phyloP scores from a whole-genome alignment of 2,329 filamentous ascomycete species.

The Curvularia sp. region DNA sequence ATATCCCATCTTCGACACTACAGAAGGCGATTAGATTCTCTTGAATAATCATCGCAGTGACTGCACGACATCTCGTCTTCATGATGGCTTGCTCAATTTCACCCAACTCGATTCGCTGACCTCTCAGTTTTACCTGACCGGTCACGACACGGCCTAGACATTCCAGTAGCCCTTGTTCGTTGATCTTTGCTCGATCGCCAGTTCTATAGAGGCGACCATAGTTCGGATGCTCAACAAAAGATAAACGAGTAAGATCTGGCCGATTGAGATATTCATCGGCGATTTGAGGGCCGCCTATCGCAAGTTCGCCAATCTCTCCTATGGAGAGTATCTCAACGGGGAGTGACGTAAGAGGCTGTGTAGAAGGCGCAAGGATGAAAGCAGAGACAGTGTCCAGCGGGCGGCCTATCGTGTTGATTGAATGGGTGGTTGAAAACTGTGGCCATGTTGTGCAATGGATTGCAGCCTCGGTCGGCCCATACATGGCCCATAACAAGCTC shows the following conservation, averaged over 20 bases:
- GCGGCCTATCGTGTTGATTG: slow-evolving; percentile 74
- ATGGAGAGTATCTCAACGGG: slow-evolving; percentile 64
- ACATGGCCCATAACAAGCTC: slow-evolving; percentile 88
- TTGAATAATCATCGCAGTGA: slow-evolving; percentile 70
- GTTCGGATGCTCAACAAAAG: slow-evolving; percentile 70
- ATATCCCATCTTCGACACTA: slow-evolving; percentile 58
- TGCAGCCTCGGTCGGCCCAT: slow-evolving; percentile 88
- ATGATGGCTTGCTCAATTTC: slow-evolving; percentile 55
- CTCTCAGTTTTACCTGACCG: slow-evolving; percentile 86
- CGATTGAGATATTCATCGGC: slow-evolving; percentile 84
- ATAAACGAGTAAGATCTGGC: slow-evolving; percentile 72
- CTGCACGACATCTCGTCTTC: slow-evolving; percentile 62
- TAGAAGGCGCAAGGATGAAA: slow-evolving; percentile 67
- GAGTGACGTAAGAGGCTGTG: slow-evolving; percentile 23
- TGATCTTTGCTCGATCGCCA: slow-evolving; percentile 79
- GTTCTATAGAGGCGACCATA: slow-evolving; percentile 81
- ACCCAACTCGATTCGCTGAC: slow-evolving; percentile 81
- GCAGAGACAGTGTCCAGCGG: slow-evolving; percentile 83
- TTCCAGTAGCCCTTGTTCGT: slow-evolving; percentile 73
- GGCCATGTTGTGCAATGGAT: slow-evolving; percentile 87
- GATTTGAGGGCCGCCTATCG: slow-evolving; percentile 79
- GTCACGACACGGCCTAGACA: slow-evolving; percentile 80
- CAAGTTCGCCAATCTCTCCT: slow-evolving; percentile 79
- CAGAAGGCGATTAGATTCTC: slow-evolving; percentile 79
- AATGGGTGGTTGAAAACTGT: slow-evolving; percentile 63